Evolutionary conservation across 2,329 filamentous ascomycete species (phyloP).

Genomic region (Lizonia empirigonia): DNA sequence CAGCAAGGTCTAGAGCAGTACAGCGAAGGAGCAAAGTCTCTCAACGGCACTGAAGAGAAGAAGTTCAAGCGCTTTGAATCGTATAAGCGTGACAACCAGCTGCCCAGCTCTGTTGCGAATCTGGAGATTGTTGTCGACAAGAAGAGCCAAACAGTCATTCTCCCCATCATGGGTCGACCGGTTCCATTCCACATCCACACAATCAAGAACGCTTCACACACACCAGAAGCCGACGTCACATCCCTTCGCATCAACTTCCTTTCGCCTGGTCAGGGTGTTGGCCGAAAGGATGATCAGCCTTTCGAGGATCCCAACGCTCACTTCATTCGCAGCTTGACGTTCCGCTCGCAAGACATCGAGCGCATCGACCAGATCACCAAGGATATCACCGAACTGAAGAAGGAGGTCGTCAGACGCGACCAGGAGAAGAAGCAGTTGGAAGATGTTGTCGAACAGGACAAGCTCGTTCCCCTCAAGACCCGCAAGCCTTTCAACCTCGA

Average conservation of each 20-base stretch:
- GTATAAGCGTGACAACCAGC: constrained; percentile 96
- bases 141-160: constrained; percentile 87
- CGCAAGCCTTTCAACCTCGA: constrained; percentile 88
- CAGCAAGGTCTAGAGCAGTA: constrained; percentile 85
- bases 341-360: constrained; percentile 86
- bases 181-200: constrained; percentile 98
- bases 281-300: constrained; percentile 94
- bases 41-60: constrained; percentile 92
- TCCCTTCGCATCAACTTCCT: constrained; percentile 97
- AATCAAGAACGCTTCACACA: constrained; percentile 99
- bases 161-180: constrained; percentile 95
- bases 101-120: constrained; percentile 81
- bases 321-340: constrained; percentile 93
- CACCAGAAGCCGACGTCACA: constrained; percentile 90
- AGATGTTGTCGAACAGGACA: constrained; percentile 98
- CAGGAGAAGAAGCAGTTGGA: constrained; percentile 99
- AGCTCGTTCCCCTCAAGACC: constrained; percentile 91
- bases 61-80: constrained; percentile 99
- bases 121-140: constrained; percentile 87
- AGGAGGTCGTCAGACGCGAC: constrained; percentile 86
- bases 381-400: constrained; percentile 95
- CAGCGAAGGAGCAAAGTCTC: constrained; percentile 79
- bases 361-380: constrained; percentile 89
- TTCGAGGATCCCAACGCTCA: constrained; percentile 96
- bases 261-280: constrained; percentile 95